Percentiles rank a stretch among this genome's conserved stretches.
Evolutionary conservation across 2,329 filamentous ascomycete species (phyloP).

Genomic region (Sporothrix pallida): DNA sequence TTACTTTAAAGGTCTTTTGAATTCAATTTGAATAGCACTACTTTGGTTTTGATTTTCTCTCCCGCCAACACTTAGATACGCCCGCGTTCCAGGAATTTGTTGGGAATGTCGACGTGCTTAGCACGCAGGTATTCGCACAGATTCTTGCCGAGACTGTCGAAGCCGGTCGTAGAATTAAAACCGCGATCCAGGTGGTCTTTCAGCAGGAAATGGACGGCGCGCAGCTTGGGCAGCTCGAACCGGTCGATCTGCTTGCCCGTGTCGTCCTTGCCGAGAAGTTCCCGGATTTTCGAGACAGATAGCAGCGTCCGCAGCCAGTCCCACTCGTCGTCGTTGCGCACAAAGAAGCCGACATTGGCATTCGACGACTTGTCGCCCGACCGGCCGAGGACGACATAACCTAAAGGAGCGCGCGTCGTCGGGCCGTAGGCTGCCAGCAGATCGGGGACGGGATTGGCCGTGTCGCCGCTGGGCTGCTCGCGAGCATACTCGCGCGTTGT

Average conservation of each 20-base stretch:
- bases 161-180: conserved; percentile 34
- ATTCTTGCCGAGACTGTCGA: conserved; percentile 35
- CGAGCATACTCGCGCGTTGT: conserved; percentile 36
- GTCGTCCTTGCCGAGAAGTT: conserved; percentile 49
- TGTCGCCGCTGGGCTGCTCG: conserved; percentile 35
- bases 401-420: conserved; percentile 39
- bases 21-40: background rate
- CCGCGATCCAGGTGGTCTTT: conserved; percentile 45
- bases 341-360: conserved; percentile 55
- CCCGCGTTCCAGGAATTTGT: conserved; percentile 46
- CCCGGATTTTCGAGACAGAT: conserved; percentile 47
- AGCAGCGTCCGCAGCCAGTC: conserved; percentile 53
- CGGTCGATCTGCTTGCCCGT: conserved; percentile 49
- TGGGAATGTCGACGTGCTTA: conserved; percentile 52
- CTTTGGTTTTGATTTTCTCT: too few relatives aligned
- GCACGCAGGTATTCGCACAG: conserved; percentile 43
- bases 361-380: conserved; percentile 53
- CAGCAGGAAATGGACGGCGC: conserved; percentile 38
- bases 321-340: conserved; percentile 52
- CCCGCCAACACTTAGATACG: background rate
- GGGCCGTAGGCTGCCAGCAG: conserved; percentile 34
- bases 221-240: conserved; percentile 53
- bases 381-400: conserved; percentile 45
- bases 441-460: conserved; percentile 32
- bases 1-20: background rate